Conservation (phyloP, 257 asterid species). For the Rubia yunnanensis region DNA sequence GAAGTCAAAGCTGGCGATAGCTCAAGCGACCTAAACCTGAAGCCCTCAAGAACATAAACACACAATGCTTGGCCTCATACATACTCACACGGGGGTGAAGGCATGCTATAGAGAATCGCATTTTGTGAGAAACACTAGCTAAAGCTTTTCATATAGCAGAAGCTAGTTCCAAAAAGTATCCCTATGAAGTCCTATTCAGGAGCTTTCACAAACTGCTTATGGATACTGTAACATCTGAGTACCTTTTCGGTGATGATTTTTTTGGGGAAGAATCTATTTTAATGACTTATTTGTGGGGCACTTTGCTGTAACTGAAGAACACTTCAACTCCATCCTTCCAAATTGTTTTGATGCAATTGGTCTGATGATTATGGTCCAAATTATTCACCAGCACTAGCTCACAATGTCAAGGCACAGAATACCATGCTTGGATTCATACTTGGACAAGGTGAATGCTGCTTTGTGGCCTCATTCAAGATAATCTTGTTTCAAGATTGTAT, state of each 20-base stretch:
- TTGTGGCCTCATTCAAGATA: conserved; percentile 99
- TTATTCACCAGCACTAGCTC: conserved; percentile 98
- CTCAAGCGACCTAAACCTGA: too few relatives aligned
- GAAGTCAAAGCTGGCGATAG: too few relatives aligned
- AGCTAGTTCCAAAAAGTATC: conserved; percentile 91
- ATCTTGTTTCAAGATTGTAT: conserved; percentile 98
- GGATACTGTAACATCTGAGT: conserved; percentile 99
- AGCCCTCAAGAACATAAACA: too few relatives aligned
- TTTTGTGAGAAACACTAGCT: too few relatives aligned
- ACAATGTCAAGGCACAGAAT: conserved; percentile 96
- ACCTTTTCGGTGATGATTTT: too few relatives aligned
- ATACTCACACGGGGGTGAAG: too few relatives aligned
- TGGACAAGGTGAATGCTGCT: conserved; percentile 95
- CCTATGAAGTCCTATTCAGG: conserved; percentile 99
- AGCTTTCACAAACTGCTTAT: conserved; percentile 96
- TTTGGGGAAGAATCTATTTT: neutral
- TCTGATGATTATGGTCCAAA: conserved; percentile 95
- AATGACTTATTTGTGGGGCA: conserved; percentile 38
- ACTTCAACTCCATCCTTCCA: conserved; percentile 68
- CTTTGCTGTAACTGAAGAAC: conserved; percentile 86
- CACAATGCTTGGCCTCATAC: too few relatives aligned
- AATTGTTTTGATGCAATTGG: conserved; percentile 96
- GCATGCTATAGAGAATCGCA: too few relatives aligned
- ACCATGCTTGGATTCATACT: conserved; percentile 93
- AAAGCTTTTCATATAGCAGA: conserved; percentile 99